Evolutionary conservation across 2,329 filamentous ascomycete species (phyloP).

Genomic region (Cladosporium sphaerospermum): DNA sequence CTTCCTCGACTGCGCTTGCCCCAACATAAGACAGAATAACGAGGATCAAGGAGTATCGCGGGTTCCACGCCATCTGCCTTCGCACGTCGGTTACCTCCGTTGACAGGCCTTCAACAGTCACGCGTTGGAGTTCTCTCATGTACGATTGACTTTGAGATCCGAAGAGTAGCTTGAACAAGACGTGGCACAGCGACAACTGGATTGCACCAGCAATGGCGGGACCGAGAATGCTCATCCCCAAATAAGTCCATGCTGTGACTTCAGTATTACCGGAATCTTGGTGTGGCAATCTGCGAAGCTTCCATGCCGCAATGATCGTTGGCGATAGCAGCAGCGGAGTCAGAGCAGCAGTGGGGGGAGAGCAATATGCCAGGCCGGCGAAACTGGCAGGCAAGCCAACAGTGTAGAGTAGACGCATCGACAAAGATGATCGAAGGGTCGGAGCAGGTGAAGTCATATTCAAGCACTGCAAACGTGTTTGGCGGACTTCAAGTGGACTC

Average conservation of each 20-base stretch:
- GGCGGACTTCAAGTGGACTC: too few relatives aligned
- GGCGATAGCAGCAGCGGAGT: not conserved
- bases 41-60: not conserved
- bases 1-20: not conserved
- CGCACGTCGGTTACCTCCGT: not conserved
- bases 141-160: not conserved
- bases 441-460: too few relatives aligned
- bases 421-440: not conserved
- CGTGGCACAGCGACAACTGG: not conserved
- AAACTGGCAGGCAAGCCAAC: not conserved
- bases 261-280: not conserved
- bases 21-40: not conserved
- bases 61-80: not conserved
- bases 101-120: not conserved
- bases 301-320: not conserved
- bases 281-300: not conserved
- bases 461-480: too few relatives aligned
- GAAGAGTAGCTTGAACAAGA: not conserved
- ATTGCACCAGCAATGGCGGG: not conserved
- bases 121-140: not conserved
- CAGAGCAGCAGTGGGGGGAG: not conserved
- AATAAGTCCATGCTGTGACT: not conserved
- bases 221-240: not conserved
- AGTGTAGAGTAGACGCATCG: not conserved
- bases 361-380: slow-evolving; percentile 1